These are phyloP conservation scores for Suillus plorans DNA, from an alignment of 768 basidiomycete genomes.

Conservation along the genomic window DNA sequence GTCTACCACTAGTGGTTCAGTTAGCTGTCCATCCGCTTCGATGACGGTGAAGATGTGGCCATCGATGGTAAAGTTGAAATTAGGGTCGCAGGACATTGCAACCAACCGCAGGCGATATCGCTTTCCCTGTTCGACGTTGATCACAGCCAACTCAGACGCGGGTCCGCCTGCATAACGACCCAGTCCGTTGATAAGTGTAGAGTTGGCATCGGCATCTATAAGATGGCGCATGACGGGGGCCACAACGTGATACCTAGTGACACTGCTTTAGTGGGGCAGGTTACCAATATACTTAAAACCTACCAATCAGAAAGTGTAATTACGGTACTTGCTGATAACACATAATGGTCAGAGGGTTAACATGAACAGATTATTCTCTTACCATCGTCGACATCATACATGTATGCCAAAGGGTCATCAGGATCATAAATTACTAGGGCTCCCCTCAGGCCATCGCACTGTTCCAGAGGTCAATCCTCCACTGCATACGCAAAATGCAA, in stretches of 20 bases:
- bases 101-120: constrained; percentile 41
- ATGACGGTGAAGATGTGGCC: constrained; percentile 45
- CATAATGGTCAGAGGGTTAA: not conserved
- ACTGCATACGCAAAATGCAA: not conserved
- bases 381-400: constrained; percentile 49
- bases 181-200: constrained; percentile 41
- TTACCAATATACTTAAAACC: not conserved
- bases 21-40: constrained; percentile 43
- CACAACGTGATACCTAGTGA: constrained; percentile 16
- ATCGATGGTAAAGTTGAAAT: constrained; percentile 46
- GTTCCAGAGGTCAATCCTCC: not conserved
- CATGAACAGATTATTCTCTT: not conserved
- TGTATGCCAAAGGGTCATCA: constrained; percentile 33
- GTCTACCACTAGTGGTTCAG: constrained; percentile 41
- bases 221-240: constrained; percentile 23
- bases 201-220: constrained; percentile 18
- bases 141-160: constrained; percentile 30
- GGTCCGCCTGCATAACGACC: constrained; percentile 38
- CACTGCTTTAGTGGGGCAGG: not conserved
- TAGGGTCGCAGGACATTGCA: constrained; percentile 41
- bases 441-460: constrained; percentile 26
- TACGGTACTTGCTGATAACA: constrained; percentile 33
- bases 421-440: constrained; percentile 42
- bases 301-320: constrained; percentile 45
- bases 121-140: constrained; percentile 31